phyloP scores from a whole-genome alignment of 208 protist genomes.

The Trypanosoma avium region DNA sequence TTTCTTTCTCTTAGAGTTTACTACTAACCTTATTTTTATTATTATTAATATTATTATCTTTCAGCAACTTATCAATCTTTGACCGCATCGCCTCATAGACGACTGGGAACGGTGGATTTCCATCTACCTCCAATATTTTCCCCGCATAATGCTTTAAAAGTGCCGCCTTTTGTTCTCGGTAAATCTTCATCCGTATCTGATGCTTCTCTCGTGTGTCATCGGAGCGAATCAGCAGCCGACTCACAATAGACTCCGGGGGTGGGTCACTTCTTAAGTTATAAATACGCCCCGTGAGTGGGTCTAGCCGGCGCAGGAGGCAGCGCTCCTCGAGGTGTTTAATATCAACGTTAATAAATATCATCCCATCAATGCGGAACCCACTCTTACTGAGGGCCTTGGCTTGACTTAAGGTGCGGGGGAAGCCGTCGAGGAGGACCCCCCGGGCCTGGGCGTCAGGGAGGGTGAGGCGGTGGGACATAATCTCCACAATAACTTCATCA shows the following conservation, averaged over 20 bases:
- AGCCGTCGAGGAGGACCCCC: conserved; percentile 93
- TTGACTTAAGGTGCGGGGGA: conserved; percentile 91
- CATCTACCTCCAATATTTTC: conserved; percentile 62
- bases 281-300: conserved; percentile 70
- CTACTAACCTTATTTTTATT: conserved; percentile 18
- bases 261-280: conserved; percentile 81
- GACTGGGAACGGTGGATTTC: conserved; percentile 38
- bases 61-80: conserved; percentile 31
- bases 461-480: conserved; percentile 56
- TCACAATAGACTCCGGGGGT: conserved; percentile 60
- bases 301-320: conserved; percentile 59
- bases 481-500: conserved; percentile 72
- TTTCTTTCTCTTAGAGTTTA: conserved; percentile 1
- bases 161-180: conserved; percentile 56
- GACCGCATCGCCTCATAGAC: conserved; percentile 44
- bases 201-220: conserved; percentile 84
- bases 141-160: conserved; percentile 53
- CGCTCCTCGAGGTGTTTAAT: conserved; percentile 47
- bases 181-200: conserved; percentile 67
- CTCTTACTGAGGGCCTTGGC: conserved; percentile 56
- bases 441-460: conserved; percentile 34
- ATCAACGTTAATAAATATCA: conserved; percentile 74
- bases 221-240: conserved; percentile 74
- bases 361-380: conserved; percentile 66
- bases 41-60: conserved; percentile 16